Percentiles rank a stretch among this genome's conserved stretches.
Conservation (phyloP, 805 yeast genomes). For the Ogataea trehalophila region DNA sequence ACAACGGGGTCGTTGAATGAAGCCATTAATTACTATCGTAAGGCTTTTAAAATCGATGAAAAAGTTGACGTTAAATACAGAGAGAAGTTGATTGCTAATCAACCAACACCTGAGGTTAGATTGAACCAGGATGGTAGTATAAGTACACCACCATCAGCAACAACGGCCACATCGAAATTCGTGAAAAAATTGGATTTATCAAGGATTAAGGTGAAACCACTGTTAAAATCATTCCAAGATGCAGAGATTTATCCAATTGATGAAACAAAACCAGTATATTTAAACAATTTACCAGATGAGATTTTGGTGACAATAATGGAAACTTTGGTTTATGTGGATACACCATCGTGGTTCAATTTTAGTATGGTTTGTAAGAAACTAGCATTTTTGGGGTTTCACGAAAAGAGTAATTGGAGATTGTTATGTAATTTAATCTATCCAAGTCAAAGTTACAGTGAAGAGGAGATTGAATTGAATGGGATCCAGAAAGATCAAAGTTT, state of each 20-base stretch:
- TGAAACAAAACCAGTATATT: conserved; percentile 35
- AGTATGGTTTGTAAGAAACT: conserved; percentile 54
- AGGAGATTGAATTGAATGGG: conserved; percentile 34
- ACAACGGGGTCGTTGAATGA: conserved; percentile 73
- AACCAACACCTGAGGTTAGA: conserved; percentile 18
- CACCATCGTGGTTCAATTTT: conserved; percentile 63
- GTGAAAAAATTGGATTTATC: conserved; percentile 33
- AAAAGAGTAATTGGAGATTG: conserved; percentile 44
- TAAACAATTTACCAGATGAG: conserved; percentile 52
- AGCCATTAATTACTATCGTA: conserved; percentile 68
- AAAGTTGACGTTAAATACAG: conserved; percentile 69
- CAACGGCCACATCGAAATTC: neutral
- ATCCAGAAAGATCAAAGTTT: conserved; percentile 29
- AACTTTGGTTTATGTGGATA: conserved; percentile 40
- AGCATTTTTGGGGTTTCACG: conserved; percentile 53
- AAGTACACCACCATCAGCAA: no score
- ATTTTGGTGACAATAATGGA: conserved; percentile 48
- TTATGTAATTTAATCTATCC: conserved; percentile 50
- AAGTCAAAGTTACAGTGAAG: conserved; percentile 46
- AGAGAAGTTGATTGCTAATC: conserved; percentile 36
- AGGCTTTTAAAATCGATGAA: conserved; percentile 56
- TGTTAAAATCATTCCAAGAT: conserved; percentile 34
- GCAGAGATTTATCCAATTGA: conserved; percentile 24
- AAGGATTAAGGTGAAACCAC: conserved; percentile 36
- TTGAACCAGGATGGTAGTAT: no score